These are phyloP conservation scores for Backusella australiensis DNA, from an alignment of 192 early-diverging fungal species.

Conservation along the genomic window DNA sequence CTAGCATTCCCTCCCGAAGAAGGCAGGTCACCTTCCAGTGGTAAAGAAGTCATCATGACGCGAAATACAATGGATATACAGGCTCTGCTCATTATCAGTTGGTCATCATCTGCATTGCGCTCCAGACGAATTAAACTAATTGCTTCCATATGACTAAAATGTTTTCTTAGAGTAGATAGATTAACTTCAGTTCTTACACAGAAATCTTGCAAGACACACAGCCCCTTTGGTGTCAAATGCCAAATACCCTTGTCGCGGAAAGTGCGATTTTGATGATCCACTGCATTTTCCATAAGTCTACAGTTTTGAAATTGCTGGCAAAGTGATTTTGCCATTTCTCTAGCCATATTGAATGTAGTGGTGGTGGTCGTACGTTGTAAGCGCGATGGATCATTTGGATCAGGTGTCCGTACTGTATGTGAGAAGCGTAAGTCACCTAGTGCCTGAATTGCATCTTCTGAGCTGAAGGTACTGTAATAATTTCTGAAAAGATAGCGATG, in stretches of 20 bases:
- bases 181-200: constrained; percentile 26
- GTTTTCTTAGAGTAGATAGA: constrained; percentile 9
- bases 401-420: constrained; percentile 42
- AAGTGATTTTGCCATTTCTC: constrained; percentile 53
- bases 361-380: constrained; percentile 51
- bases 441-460: constrained; percentile 52
- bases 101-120: constrained; percentile 47
- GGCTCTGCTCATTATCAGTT: constrained; percentile 33
- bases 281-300: constrained; percentile 44
- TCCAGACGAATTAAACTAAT: constrained; percentile 40
- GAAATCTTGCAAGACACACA: constrained; percentile 40
- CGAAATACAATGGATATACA: constrained; percentile 41
- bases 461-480: constrained; percentile 51
- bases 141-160: constrained; percentile 20
- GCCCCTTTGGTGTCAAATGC: constrained; percentile 49
- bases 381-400: constrained; percentile 47
- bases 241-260: constrained; percentile 42
- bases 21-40: constrained; percentile 27
- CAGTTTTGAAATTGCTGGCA: constrained; percentile 59
- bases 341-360: constrained; percentile 55
- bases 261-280: constrained; percentile 37
- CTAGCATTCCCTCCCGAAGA: background rate
- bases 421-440: constrained; percentile 47
- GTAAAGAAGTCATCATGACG: constrained; percentile 40
- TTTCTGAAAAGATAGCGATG: constrained; percentile 48